Conservation (phyloP, 2,329 filamentous ascomycete species). For the Botrytis hyacinthi region DNA sequence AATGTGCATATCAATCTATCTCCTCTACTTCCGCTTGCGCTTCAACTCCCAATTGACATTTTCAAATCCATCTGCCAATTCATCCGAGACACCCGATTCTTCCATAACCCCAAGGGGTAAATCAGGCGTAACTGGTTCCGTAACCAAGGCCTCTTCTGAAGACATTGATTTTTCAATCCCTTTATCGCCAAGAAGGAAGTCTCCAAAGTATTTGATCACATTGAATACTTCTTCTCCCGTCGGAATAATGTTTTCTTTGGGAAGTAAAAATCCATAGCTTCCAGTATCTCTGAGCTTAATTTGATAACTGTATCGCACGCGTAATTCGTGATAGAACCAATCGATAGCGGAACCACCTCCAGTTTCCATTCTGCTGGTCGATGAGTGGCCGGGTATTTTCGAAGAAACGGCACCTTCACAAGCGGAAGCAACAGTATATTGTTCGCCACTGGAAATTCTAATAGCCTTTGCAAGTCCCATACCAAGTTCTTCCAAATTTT, state of each 20-base stretch:
- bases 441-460: conserved; percentile 71
- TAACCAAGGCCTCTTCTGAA: conserved; percentile 25
- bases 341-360: conserved; percentile 86
- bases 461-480: conserved; percentile 88
- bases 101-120: conserved; percentile 3
- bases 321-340: conserved; percentile 89
- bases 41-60: conserved; percentile 34
- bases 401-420: conserved; percentile 72
- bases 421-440: conserved; percentile 76
- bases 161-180: conserved; percentile 52
- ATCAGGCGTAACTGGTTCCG: not conserved
- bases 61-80: conserved; percentile 24
- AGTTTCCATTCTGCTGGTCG: conserved; percentile 58
- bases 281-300: conserved; percentile 92
- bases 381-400: conserved; percentile 34
- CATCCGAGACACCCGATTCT: not conserved
- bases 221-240: conserved; percentile 85
- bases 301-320: conserved; percentile 84
- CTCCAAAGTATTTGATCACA: conserved; percentile 79
- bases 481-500: conserved; percentile 88
- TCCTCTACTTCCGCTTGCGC: conserved; percentile 21
- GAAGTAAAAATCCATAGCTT: conserved; percentile 89
- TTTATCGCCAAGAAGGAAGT: conserved; percentile 71
- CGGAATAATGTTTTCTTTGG: conserved; percentile 81
- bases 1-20: not conserved